Evolutionary conservation across 2,329 filamentous ascomycete species (phyloP).

Genomic region (Penicillium sp.): DNA sequence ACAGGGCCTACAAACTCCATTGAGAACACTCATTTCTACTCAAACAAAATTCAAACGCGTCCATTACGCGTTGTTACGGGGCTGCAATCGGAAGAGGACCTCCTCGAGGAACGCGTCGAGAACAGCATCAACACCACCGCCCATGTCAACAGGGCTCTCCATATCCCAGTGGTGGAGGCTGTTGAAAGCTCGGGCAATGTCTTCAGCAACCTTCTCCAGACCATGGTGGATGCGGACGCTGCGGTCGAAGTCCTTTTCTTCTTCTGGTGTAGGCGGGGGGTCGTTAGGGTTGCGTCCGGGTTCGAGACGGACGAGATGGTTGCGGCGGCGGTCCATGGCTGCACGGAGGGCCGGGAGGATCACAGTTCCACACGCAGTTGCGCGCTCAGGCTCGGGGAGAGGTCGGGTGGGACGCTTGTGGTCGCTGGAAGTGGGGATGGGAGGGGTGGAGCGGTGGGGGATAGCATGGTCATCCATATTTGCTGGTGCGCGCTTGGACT

Average conservation of each 20-base stretch:
- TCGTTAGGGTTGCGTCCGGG: conserved; percentile 23
- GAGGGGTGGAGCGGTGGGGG: conserved; percentile 9
- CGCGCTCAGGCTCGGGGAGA: conserved; percentile 14
- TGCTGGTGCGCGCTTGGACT: conserved; percentile 23
- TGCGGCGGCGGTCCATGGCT: conserved; percentile 74
- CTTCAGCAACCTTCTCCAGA: conserved; percentile 62
- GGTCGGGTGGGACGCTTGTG: conserved; percentile 20
- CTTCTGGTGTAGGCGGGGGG: conserved; percentile 22
- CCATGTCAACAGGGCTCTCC: conserved; percentile 88
- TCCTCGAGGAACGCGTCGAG: conserved; percentile 92
- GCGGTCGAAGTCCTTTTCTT: conserved; percentile 20
- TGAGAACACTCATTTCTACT: neutral
- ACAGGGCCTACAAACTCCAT: neutral
- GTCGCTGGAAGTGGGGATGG: conserved; percentile 20
- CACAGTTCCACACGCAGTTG: conserved; percentile 50
- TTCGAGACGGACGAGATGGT: conserved; percentile 52
- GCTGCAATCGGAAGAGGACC: conserved; percentile 86
- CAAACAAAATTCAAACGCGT: neutral
- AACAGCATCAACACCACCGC: conserved; percentile 82
- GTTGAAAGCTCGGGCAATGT: conserved; percentile 77
- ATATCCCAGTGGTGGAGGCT: conserved; percentile 90
- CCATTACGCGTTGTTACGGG: conserved; percentile 47
- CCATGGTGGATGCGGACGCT: conserved; percentile 22
- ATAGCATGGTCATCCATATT: conserved; percentile 14
- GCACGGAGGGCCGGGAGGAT: conserved; percentile 91